phyloP scores from a whole-genome alignment of 2,329 filamentous ascomycete species.

The Trichoderma sp. region DNA sequence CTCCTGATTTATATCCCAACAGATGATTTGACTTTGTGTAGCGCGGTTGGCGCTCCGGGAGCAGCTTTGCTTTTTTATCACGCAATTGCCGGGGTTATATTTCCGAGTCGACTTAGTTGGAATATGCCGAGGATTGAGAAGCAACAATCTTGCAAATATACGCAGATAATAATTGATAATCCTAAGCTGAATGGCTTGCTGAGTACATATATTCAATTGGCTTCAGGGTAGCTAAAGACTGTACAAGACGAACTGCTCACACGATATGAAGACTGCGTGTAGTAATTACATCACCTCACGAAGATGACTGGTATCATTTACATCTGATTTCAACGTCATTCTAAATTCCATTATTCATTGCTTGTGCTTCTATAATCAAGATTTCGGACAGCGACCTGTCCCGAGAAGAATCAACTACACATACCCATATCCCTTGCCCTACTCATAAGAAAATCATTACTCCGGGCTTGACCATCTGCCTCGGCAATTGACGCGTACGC shows the following conservation, averaged over 20 bases:
- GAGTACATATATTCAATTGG: neutral
- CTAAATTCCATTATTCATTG: neutral
- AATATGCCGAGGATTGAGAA: neutral
- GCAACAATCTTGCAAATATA: neutral
- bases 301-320: neutral
- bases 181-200: neutral
- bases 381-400: neutral
- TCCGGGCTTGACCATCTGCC: neutral
- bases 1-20: neutral
- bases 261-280: neutral
- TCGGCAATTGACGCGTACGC: too few species aligned
- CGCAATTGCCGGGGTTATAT: neutral
- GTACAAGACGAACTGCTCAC: neutral
- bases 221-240: neutral
- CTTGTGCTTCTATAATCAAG: neutral
- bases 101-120: neutral
- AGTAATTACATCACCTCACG: neutral
- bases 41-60: neutral
- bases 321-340: neutral
- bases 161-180: neutral
- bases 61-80: neutral
- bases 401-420: neutral
- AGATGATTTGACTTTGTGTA: neutral
- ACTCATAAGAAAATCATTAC: neutral
- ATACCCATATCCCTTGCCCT: neutral